Evolutionary conservation across 2,329 filamentous ascomycete genomes (phyloP).

Genomic region (Paradendryphiella salina): DNA sequence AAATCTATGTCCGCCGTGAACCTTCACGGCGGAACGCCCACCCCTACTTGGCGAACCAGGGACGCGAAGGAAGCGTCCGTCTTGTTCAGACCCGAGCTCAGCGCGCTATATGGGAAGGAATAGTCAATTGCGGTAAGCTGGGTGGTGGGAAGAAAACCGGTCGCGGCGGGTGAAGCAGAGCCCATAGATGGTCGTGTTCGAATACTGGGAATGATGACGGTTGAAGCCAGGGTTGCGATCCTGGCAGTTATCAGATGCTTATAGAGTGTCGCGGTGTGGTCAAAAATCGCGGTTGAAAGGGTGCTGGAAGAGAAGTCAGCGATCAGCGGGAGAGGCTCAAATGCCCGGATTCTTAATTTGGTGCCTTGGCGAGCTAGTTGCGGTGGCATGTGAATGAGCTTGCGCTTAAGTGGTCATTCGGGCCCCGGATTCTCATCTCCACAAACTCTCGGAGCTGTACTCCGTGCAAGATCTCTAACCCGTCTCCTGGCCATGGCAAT

Average conservation of each 20-base stretch:
- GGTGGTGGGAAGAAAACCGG: constrained; percentile 36
- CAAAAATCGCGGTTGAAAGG: constrained; percentile 23
- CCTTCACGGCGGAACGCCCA: constrained; percentile 56
- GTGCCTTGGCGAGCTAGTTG: constrained; percentile 23
- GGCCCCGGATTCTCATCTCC: constrained; percentile 19
- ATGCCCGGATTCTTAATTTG: constrained; percentile 28
- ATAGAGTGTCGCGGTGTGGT: constrained; percentile 19
- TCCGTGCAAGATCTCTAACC: constrained; percentile 9
- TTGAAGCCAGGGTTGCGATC: constrained; percentile 37
- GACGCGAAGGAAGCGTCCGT: constrained; percentile 54
- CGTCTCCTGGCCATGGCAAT: neutral
- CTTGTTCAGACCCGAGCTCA: constrained; percentile 46
- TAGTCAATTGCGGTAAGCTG: constrained; percentile 43
- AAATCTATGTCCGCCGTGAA: constrained; percentile 55
- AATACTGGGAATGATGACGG: constrained; percentile 24
- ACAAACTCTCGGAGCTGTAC: constrained; percentile 10
- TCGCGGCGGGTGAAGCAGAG: constrained; percentile 46
- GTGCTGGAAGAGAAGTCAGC: constrained; percentile 22
- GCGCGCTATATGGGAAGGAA: constrained; percentile 38
- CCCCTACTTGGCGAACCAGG: constrained; percentile 54
- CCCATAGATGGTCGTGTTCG: constrained; percentile 50
- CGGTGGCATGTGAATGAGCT: constrained; percentile 32
- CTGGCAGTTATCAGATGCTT: constrained; percentile 27
- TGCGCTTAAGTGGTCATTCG: constrained; percentile 18
- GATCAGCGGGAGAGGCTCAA: constrained; percentile 25